Conservation (phyloP, 352 stramenopile genomes). For the Phytophthora nicotianae region DNA sequence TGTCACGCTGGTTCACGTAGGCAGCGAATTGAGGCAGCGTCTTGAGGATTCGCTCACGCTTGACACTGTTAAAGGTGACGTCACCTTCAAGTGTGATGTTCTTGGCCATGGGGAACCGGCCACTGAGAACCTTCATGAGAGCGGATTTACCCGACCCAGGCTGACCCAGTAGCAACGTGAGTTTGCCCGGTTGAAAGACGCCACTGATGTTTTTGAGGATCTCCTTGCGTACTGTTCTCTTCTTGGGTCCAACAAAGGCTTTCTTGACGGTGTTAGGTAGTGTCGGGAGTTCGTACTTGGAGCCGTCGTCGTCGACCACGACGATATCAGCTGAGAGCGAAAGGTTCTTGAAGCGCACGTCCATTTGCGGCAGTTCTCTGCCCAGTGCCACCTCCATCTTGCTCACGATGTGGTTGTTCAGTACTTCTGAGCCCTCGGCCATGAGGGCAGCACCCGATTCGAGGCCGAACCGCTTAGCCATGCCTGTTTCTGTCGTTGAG, state of each 20-base stretch:
- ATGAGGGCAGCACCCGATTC: constrained; percentile 15
- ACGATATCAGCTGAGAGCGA: constrained; percentile 42
- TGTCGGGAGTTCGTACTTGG: constrained; percentile 36
- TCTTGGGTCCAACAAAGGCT: constrained; percentile 27
- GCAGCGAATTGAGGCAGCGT: constrained; percentile 44
- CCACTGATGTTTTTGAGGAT: constrained; percentile 49
- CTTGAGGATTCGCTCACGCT: constrained; percentile 32
- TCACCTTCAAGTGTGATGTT: constrained; percentile 44
- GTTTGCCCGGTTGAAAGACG: constrained; percentile 33
- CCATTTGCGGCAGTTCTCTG: constrained; percentile 38
- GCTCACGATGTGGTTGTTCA: constrained; percentile 15
- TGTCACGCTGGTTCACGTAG: constrained; percentile 43
- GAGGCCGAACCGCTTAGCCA: constrained; percentile 7
- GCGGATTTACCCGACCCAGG: constrained; percentile 45
- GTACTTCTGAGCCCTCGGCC: constrained; percentile 3
- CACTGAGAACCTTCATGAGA: constrained; percentile 49
- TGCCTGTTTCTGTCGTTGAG: background rate
- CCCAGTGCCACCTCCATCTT: constrained; percentile 33
- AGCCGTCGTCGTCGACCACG: constrained; percentile 26
- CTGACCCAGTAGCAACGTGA: constrained; percentile 45
- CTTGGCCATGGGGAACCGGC: constrained; percentile 39
- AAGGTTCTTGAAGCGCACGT: constrained; percentile 51
- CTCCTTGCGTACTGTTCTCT: constrained; percentile 28
- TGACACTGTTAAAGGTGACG: constrained; percentile 46
- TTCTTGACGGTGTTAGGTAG: constrained; percentile 44